Evolutionary conservation across 1,284 basidiomycete species (phyloP).

Genomic region (Apiotrichum laibachii): DNA sequence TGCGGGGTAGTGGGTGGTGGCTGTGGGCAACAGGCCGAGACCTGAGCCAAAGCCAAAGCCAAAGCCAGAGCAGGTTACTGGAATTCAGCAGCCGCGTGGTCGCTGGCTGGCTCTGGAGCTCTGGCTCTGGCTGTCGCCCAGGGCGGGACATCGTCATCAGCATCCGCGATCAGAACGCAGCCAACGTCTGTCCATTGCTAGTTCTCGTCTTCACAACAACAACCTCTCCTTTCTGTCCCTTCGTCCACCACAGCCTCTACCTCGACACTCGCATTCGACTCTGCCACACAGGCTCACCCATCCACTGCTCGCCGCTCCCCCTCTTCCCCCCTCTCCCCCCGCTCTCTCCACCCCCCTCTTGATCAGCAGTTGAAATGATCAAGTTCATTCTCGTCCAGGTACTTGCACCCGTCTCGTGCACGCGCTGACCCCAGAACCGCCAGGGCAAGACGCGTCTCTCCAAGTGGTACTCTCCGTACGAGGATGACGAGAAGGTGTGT

Average conservation of each 20-base stretch:
- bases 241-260: too few relatives aligned
- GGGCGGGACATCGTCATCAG: background rate
- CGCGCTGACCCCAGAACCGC: slow-evolving; percentile 64
- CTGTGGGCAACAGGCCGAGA: background rate
- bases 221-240: too few relatives aligned
- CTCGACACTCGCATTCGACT: too few relatives aligned
- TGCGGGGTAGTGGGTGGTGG: background rate
- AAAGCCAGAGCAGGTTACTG: too few relatives aligned
- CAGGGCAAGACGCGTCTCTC: slow-evolving; percentile 96
- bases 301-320: background rate
- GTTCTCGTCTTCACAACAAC: too few relatives aligned
- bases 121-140: too few relatives aligned
- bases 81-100: slow-evolving; percentile 4
- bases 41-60: too few relatives aligned
- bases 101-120: too few relatives aligned
- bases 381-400: slow-evolving; percentile 91
- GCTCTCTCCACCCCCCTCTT: too few relatives aligned
- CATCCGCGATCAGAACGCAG: too few relatives aligned
- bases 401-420: slow-evolving; percentile 19
- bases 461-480: slow-evolving; percentile 96
- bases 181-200: too few relatives aligned
- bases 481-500: slow-evolving; percentile 88
- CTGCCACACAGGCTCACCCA: too few relatives aligned
- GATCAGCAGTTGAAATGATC: slow-evolving; percentile 61
- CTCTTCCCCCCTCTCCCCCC: background rate